phyloP scores from a whole-genome alignment of 306 rosid species.

The Quercus dentata region DNA sequence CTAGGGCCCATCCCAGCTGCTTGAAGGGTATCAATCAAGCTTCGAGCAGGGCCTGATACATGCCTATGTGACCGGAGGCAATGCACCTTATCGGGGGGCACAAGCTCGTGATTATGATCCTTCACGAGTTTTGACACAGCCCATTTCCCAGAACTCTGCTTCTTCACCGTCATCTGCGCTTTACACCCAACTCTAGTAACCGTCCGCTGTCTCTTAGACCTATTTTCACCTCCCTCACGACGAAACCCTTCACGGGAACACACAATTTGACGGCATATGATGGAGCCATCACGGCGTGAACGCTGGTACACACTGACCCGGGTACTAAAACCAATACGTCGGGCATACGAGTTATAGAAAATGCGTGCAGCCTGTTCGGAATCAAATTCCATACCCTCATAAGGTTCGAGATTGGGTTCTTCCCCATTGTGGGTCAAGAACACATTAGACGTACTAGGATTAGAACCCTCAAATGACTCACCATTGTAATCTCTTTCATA shows the following conservation, averaged over 20 bases:
- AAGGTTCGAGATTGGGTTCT: conserved; percentile 35
- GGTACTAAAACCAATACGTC: conserved; percentile 36
- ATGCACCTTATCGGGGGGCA: conserved; percentile 34
- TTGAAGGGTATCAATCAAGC: conserved; percentile 37
- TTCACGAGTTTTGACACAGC: conserved; percentile 30
- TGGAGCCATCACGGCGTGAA: conserved; percentile 37
- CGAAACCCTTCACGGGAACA: conserved; percentile 43
- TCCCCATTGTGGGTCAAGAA: conserved; percentile 7
- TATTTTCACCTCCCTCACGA: conserved; percentile 23
- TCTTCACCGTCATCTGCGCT: conserved; percentile 41
- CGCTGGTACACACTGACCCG: conserved; percentile 43
- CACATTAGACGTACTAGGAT: conserved; percentile 1
- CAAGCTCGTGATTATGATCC: conserved; percentile 41
- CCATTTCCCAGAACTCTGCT: conserved; percentile 38
- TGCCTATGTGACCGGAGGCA: conserved; percentile 41
- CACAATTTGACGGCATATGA: conserved; percentile 41
- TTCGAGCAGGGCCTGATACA: conserved; percentile 38
- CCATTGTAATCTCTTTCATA: conserved; percentile 5
- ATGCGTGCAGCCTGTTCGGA: conserved; percentile 43
- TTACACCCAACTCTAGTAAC: conserved; percentile 42
- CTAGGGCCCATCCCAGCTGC: conserved; percentile 43
- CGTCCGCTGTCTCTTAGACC: conserved; percentile 37
- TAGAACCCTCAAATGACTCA: conserved; percentile 1
- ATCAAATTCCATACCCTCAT: conserved; percentile 42
- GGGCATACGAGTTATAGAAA: conserved; percentile 41